Conservation (phyloP, 179 eudicot species). For the Spergularia azorica region DNA sequence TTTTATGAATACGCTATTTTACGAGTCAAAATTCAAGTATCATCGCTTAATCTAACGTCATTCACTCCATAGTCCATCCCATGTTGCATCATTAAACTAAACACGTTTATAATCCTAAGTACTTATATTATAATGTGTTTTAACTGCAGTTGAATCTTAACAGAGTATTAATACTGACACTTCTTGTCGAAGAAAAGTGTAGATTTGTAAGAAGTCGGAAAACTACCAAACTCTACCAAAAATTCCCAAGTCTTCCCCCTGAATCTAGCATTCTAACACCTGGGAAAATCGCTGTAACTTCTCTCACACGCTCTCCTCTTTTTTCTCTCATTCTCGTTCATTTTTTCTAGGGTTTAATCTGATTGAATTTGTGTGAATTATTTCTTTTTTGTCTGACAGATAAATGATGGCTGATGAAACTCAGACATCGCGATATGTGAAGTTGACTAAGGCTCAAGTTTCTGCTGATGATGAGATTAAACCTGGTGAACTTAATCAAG, state of each 20-base stretch:
- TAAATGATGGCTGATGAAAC: conserved; percentile 53
- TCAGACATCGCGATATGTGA: conserved; percentile 66
- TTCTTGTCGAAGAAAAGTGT: neutral
- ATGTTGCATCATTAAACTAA: too few relatives aligned
- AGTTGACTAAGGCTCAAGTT: conserved; percentile 80
- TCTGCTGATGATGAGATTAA: conserved; percentile 62
- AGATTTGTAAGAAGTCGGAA: neutral
- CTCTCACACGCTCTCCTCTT: neutral
- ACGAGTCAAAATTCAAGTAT: too few relatives aligned
- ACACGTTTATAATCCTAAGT: too few relatives aligned
- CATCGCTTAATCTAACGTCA: too few relatives aligned
- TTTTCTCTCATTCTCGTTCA: neutral
- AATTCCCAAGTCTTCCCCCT: neutral
- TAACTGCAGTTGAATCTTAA: too few relatives aligned
- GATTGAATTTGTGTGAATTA: too few relatives aligned
- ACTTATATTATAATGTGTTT: too few relatives aligned
- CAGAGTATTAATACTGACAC: too few relatives aligned
- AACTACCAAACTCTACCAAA: neutral
- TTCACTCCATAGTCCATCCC: too few relatives aligned
- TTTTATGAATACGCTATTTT: too few relatives aligned
- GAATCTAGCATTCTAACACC: neutral
- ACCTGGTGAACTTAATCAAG: conserved; percentile 98
- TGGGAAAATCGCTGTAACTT: conserved; percentile 4
- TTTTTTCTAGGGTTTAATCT: neutral
- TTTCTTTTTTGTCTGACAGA: neutral